These are phyloP conservation scores for Dillenia suffruticosa DNA, from an alignment of 164 flowering plant genomes.

Conservation along the genomic window DNA sequence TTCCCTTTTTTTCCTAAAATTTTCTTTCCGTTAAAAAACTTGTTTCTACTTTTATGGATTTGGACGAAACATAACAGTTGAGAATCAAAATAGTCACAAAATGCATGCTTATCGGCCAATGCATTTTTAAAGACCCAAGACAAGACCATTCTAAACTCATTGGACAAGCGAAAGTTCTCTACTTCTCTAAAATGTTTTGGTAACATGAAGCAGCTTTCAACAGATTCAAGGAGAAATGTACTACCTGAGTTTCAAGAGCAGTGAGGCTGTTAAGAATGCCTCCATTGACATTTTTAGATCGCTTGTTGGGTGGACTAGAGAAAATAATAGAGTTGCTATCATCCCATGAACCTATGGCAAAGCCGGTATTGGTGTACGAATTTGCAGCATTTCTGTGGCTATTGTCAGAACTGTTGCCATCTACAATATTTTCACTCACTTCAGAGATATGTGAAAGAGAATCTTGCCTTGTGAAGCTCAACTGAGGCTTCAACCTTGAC, in stretches of 20 bases:
- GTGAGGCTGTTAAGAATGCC: slow-evolving; percentile 29
- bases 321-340: slow-evolving; percentile 49
- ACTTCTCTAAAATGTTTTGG: no score
- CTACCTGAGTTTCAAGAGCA: slow-evolving; percentile 57
- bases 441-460: slow-evolving; percentile 72
- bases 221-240: not conserved
- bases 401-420: slow-evolving; percentile 31
- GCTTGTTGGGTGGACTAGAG: slow-evolving; percentile 40
- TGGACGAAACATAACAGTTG: no score
- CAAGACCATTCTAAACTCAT: no score
- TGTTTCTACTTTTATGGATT: no score
- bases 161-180: no score
- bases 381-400: slow-evolving; percentile 28
- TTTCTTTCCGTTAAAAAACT: no score
- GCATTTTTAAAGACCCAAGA: no score
- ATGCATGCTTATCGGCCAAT: no score
- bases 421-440: slow-evolving; percentile 35
- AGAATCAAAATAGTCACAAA: no score
- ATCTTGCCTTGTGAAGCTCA: slow-evolving; percentile 77
- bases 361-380: slow-evolving; percentile 35
- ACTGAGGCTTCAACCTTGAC: slow-evolving; percentile 54
- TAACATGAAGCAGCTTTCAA: no score
- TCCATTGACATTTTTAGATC: slow-evolving; percentile 32
- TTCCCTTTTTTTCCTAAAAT: no score
- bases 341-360: slow-evolving; percentile 59